phyloP scores from a whole-genome alignment of 768 basidiomycete genomes.

The Termitomyces sp. region DNA sequence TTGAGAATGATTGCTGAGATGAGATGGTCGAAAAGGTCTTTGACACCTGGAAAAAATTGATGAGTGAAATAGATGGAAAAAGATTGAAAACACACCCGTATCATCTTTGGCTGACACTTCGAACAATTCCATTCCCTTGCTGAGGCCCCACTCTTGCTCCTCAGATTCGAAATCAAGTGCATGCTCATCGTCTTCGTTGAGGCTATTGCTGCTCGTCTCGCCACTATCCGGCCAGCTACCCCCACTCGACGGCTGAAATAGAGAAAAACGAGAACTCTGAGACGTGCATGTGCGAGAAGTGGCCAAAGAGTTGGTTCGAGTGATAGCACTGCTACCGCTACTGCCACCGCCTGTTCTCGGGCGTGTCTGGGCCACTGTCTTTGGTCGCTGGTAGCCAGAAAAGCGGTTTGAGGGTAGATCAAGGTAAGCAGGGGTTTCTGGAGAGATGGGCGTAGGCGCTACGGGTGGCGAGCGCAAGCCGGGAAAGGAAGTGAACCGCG shows the following conservation, averaged over 20 bases:
- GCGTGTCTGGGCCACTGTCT: slow-evolving; percentile 39
- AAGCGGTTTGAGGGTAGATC: slow-evolving; percentile 52
- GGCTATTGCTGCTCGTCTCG: slow-evolving; percentile 62
- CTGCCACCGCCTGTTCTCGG: slow-evolving; percentile 38
- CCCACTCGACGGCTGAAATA: slow-evolving; percentile 43
- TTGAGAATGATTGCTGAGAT: slow-evolving; percentile 74
- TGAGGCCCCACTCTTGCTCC: slow-evolving; percentile 69
- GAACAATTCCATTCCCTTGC: slow-evolving; percentile 81
- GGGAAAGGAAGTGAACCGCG: slow-evolving; percentile 70
- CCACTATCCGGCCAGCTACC: slow-evolving; percentile 50
- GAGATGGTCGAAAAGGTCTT: slow-evolving; percentile 72
- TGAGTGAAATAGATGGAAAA: background rate
- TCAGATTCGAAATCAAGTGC: slow-evolving; percentile 38
- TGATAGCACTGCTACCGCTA: slow-evolving; percentile 13
- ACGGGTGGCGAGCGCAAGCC: slow-evolving; percentile 56
- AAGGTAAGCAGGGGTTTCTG: slow-evolving; percentile 56
- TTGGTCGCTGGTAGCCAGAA: slow-evolving; percentile 47
- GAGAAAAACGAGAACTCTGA: slow-evolving; percentile 54
- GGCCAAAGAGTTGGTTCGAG: slow-evolving; percentile 42
- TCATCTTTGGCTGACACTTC: slow-evolving; percentile 93
- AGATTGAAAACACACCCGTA: slow-evolving; percentile 44
- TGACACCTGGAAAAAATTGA: slow-evolving; percentile 51
- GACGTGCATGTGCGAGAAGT: slow-evolving; percentile 40
- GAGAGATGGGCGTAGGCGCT: slow-evolving; percentile 36
- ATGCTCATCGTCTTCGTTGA: slow-evolving; percentile 62